Base-by-base conservation (phyloP, 768 basidiomycete species). In the Lactarius vividus region DNA sequence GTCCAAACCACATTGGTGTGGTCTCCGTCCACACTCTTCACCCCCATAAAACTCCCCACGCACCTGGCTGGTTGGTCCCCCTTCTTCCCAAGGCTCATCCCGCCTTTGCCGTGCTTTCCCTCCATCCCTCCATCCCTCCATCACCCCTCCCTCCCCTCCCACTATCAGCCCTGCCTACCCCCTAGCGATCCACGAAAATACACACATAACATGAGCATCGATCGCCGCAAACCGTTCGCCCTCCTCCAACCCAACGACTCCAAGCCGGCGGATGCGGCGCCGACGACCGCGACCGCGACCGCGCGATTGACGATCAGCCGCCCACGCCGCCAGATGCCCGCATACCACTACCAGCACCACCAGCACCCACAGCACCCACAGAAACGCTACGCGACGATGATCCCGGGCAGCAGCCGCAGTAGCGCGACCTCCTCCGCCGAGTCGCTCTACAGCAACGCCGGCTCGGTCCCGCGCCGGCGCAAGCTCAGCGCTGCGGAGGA, bases 401-500 rank as follows among this genome's bases (percentile, higher is more conserved):
- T 69, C 5, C 61, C 60, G 1, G 52, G 64, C n/a, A 67, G 64
- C 49, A 59, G 57, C 40, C 66, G 67, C n/a, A 66, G 64, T 33
- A 69, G 64, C 57, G 65, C 65, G 37, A 66, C 59, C 6, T 66
- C 67, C 2, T 68, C 67, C 23, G 59, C 65, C 16, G 59, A 67
- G 37, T 67, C 67, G 9, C 46, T 66, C 15, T 56, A 61, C 42
- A 67, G 59, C 23, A 44, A 13, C 20, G 28, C 40, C 4, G 35
- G 56, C 61, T 61, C 57, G n/a, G 44, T 59, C 4, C 62, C 61
- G 0, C 61, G 68, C 2, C 65, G 58, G 23, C 68, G 68, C 15
- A 69, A 69, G 54, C 61, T 69, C 16, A 69, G 68, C 46, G 61
- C 66, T 8, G 68, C 68, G 1, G 65, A 67, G 57, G 68, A 69